Base-by-base conservation (phyloP, 176 grass and related monocot species). In the Leersia perrieri region DNA sequence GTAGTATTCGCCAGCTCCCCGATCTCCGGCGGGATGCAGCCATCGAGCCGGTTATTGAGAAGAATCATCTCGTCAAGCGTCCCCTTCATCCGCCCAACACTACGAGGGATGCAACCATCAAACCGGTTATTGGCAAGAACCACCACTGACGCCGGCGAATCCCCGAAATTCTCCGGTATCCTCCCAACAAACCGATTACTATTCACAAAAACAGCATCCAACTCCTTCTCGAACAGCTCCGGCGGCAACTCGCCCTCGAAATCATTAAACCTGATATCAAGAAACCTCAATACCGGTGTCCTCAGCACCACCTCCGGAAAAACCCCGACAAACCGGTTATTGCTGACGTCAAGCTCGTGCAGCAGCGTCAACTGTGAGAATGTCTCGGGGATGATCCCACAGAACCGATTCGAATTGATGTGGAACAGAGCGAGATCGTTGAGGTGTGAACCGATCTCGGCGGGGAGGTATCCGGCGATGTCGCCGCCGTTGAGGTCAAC, bases 331-430 rank as follows among this genome's bases (percentile, higher is more conserved):
- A 97, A 80, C n/a, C 94, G 90, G 80, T 97, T 97, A 75, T 97
- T 97, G 77, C 90, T 97, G 18, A 93, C 86, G 53, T 97, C 94
- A 66, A 97, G 58, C 86, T 93, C 94, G 34, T 93, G 86, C 36
- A 97, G 88, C 25, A 93, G 57, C 4, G 68, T 51, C 7, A 93
- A 63, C 6, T 77, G 68, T 9, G 73, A 87, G 42, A 97, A 91
- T 66, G 73, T 91, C 39, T 85, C 57, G 2, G 94, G 94, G 60
- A 97, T 91, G 35, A 97, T 61, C 15, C 94, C 94, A 14, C 94
- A 97, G 63, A 97, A 93, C 42, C 90, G 88, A 31, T 97, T 97
- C 7, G 94, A 93, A 55, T 97, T 97, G 33, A 93, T 85, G 68
- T 97, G 94, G 70, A 97, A 93, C 33, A 93, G 20, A 10, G 90